These are phyloP conservation scores for Neophaeococcomyces aloes DNA, from an alignment of 2,329 filamentous ascomycete species.

Conservation along the genomic window DNA sequence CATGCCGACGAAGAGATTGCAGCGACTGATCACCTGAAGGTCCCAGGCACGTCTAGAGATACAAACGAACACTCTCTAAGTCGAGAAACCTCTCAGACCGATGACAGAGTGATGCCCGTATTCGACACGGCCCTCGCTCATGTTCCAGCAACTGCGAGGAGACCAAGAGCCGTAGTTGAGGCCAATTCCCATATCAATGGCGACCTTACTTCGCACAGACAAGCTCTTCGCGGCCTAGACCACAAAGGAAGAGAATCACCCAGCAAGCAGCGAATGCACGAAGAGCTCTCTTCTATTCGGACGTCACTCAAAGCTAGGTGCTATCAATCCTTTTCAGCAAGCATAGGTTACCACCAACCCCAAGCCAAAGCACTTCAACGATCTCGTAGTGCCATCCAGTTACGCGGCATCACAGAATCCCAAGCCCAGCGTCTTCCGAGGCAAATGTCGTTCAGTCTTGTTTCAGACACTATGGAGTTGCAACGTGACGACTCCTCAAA, in stretches of 20 bases:
- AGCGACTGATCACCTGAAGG: too few relatives aligned
- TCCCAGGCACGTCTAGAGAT: background rate
- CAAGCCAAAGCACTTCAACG: conserved; percentile 15
- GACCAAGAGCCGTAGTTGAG: background rate
- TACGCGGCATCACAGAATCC: background rate
- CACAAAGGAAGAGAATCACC: conserved; percentile 15
- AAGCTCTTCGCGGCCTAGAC: conserved; percentile 12
- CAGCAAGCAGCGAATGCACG: conserved; percentile 14
- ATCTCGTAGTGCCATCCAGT: conserved; percentile 16
- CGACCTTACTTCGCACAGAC: conserved; percentile 9
- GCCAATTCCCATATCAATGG: too few relatives aligned
- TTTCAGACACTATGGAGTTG: conserved; percentile 32
- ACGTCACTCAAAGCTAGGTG: conserved; percentile 15
- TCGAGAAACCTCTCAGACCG: background rate
- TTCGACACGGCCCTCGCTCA: conserved; percentile 2
- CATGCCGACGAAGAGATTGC: conserved; percentile 1
- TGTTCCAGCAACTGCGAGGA: background rate
- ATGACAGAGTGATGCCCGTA: background rate
- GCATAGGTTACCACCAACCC: conserved; percentile 15
- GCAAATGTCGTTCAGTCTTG: conserved; percentile 38
- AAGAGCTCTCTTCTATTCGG: conserved; percentile 16
- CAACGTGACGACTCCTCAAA: background rate
- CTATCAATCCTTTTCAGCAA: conserved; percentile 15
- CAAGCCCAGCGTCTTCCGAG: background rate
- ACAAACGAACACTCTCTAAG: background rate